phyloP scores from a whole-genome alignment of 306 rosid genomes.

The Rosa lucieae region DNA sequence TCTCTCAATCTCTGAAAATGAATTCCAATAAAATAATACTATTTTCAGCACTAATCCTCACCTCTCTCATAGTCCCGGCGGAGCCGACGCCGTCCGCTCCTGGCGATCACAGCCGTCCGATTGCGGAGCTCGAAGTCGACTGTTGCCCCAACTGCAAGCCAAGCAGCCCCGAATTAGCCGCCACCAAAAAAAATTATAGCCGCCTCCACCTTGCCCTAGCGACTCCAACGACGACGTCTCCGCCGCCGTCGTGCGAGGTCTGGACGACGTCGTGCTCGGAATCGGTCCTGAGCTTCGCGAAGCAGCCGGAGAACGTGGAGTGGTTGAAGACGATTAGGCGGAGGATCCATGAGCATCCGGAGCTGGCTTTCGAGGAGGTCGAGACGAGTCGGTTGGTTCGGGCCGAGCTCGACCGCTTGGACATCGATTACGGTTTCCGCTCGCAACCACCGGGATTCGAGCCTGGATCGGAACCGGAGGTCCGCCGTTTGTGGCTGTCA shows the following conservation, averaged over 20 bases:
- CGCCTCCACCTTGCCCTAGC: conserved; percentile 12
- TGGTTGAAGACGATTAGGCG: conserved; percentile 69
- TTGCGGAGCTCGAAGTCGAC: conserved; percentile 27
- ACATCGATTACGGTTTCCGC: conserved; percentile 58
- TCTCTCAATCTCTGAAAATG: conserved; percentile 26
- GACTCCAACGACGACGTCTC: not conserved
- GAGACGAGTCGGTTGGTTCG: conserved; percentile 72
- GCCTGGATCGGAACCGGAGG: conserved; percentile 92
- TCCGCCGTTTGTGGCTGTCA: conserved; percentile 85
- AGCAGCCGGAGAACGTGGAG: conserved; percentile 58
- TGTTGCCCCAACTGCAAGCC: conserved; percentile 24
- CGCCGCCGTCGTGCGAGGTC: conserved; percentile 32
- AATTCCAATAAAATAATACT: conserved; percentile 12
- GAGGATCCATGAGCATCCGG: conserved; percentile 81
- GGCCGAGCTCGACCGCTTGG: conserved; percentile 76
- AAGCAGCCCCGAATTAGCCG: not conserved
- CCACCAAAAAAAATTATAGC: conserved; percentile 37
- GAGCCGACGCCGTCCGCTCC: conserved; percentile 13
- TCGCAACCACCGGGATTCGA: conserved; percentile 80
- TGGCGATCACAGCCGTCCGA: conserved; percentile 17
- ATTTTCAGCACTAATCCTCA: not conserved
- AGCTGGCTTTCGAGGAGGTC: conserved; percentile 86
- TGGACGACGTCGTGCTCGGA: conserved; percentile 72
- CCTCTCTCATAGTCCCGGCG: not conserved
- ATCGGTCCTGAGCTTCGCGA: conserved; percentile 57